phyloP scores from a whole-genome alignment of 805 yeast species.

The Yamadazyma takamatsuzukensis region DNA sequence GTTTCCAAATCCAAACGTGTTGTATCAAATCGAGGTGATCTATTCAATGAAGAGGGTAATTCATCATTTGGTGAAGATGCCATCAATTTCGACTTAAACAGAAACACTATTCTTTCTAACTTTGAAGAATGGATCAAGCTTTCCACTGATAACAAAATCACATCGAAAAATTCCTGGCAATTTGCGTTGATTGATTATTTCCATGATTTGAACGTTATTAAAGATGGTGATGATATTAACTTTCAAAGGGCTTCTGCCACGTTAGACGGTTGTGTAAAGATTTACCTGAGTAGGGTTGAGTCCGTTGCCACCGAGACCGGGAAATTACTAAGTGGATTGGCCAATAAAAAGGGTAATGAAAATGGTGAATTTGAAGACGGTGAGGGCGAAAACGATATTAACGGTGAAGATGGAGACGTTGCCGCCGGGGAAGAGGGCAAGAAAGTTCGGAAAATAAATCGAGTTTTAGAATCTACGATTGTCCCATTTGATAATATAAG shows the following conservation, averaged over 20 bases:
- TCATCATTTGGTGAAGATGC: slow-evolving; percentile 33
- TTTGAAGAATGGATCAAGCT: slow-evolving; percentile 51
- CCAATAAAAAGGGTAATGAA: slow-evolving; percentile 30
- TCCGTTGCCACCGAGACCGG: slow-evolving; percentile 92
- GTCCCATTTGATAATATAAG: slow-evolving; percentile 49
- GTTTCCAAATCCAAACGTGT: slow-evolving; percentile 16
- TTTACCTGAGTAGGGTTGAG: slow-evolving; percentile 86
- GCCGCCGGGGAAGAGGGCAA: slow-evolving; percentile 14
- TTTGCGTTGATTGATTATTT: slow-evolving; percentile 51
- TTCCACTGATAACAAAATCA: slow-evolving; percentile 47
- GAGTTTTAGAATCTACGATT: slow-evolving; percentile 44
- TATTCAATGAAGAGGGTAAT: slow-evolving; percentile 17
- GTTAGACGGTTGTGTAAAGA: slow-evolving; percentile 90
- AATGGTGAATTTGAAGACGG: slow-evolving; percentile 20
- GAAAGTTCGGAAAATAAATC: slow-evolving; percentile 25
- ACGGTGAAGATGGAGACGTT: slow-evolving; percentile 14
- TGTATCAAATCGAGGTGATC: slow-evolving; percentile 16
- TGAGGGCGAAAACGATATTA: slow-evolving; percentile 12
- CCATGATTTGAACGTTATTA: slow-evolving; percentile 45
- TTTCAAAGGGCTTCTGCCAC: slow-evolving; percentile 91
- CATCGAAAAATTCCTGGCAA: slow-evolving; percentile 47
- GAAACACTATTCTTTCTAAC: slow-evolving; percentile 38
- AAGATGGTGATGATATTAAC: slow-evolving; percentile 55
- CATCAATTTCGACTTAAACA: slow-evolving; percentile 40
- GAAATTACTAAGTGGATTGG: slow-evolving; percentile 70